A percentile compares a stretch with the other conserved stretches of the same genome.
phyloP scores from a whole-genome alignment of 2,329 filamentous ascomycete genomes.

The Penicillium sp. region DNA sequence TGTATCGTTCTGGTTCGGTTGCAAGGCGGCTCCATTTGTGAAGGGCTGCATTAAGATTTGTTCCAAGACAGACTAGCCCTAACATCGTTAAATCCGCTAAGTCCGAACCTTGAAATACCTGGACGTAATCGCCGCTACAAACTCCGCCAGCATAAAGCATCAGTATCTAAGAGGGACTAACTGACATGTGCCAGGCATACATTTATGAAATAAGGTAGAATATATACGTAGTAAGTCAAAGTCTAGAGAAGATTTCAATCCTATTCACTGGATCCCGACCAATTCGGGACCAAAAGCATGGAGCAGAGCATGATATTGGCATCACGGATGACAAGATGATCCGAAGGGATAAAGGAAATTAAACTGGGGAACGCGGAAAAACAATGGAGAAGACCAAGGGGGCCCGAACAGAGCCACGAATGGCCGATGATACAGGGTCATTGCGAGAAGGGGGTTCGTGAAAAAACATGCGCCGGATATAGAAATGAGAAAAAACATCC shows the following conservation, averaged over 20 bases:
- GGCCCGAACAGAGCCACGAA: constrained; percentile 2
- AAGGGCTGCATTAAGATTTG: not conserved
- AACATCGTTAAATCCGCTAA: not conserved
- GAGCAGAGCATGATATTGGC: constrained; percentile 16
- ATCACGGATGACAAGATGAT: constrained; percentile 17
- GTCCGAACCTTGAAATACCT: not conserved
- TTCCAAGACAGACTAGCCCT: not conserved
- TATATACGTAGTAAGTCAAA: not conserved
- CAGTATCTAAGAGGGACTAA: not conserved
- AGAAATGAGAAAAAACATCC: constrained; percentile 19
- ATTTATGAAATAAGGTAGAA: not conserved
- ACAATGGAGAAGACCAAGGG: constrained; percentile 5
- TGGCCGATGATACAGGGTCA: constrained; percentile 27
- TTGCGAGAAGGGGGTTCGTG: constrained; percentile 25
- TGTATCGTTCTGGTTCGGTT: not conserved
- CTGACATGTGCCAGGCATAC: not conserved
- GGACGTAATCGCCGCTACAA: not conserved
- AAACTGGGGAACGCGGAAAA: constrained; percentile 17
- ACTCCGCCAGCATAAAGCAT: not conserved
- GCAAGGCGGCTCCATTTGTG: not conserved
- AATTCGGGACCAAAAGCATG: constrained; percentile 9
- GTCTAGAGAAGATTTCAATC: constrained; percentile 12
- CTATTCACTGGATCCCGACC: constrained; percentile 13
- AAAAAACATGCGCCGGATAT: constrained; percentile 27
- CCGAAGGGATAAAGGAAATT: constrained; percentile 15